Base-by-base conservation (phyloP, 1,139 yeast genomes). In the Candida sanyaensis region DNA sequence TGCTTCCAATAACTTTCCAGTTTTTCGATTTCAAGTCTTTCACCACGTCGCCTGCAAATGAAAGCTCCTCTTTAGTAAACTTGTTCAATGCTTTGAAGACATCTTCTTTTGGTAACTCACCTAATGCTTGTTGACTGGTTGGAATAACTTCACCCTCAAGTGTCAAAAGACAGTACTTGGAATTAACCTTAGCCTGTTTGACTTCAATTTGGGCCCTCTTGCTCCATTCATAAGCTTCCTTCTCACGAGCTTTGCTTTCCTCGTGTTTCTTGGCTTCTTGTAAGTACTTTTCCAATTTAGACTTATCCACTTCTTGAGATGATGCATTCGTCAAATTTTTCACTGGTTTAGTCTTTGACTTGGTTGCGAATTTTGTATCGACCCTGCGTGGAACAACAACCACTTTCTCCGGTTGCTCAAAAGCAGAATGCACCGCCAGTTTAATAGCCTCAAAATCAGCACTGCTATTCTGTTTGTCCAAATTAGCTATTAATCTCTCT, bases 171-270 rank as follows among this genome's bases (percentile, higher is more conserved):
- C 81, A 57, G 54, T 73, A 83, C 49, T 80, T 80, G 27, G 53
- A 42, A 28, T 44, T 21, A 11, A 34, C 17, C 10, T 28, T 55
- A 0, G 80, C 64, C 31, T 78, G 63, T 6, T 80, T 72, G 21
- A 68, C 57, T 13, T 64, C 59, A 13, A 58, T 54, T n/a, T 12
- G 24, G 53, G 68, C 63, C 38, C 69, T 65, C 37, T 59, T 65
- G 44, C 78, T 70, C 80, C 84, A 81, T 46, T 81, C 86, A 55
- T 67, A 80, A 0, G 87, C 84, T 43, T 75, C 73, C 34, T 71
- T 60, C 46, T 77, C 78, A 41, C 83, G 71, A 56, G 79, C 78
- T 43, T 68, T 59, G 36, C 69, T 71, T 48, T 79, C 80, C 30
- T 74, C 76, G 12, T 68, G 69, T 24, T 63, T 61, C 48, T 77